Conservation (phyloP, 179 eudicot genomes). For the Kewa caespitosa region DNA sequence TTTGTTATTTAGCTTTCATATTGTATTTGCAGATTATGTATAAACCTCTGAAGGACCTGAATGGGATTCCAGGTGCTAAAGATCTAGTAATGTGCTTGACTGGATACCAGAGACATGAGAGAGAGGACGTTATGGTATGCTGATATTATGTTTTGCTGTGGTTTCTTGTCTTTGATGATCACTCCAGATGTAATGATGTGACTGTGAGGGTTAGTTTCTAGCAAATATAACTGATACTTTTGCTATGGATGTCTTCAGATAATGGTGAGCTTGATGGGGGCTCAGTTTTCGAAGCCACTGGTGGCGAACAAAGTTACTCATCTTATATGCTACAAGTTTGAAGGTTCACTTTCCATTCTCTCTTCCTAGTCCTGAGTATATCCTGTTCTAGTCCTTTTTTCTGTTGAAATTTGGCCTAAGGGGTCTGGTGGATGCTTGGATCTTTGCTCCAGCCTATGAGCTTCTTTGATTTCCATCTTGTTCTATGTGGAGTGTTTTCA, state of each 20-base stretch:
- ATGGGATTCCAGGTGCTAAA: conserved; percentile 83
- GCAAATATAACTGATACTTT: conserved; percentile 1
- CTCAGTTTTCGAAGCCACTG: conserved; percentile 79
- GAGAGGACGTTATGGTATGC: conserved; percentile 81
- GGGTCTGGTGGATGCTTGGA: background rate
- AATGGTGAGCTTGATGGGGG: conserved; percentile 81
- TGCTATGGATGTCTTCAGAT: conserved; percentile 35
- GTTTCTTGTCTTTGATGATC: no score
- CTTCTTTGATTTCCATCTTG: background rate
- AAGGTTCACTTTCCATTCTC: conserved; percentile 45
- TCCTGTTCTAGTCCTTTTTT: background rate
- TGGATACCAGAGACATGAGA: conserved; percentile 69
- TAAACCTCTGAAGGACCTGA: conserved; percentile 58
- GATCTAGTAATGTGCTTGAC: conserved; percentile 72
- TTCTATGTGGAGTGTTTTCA: conserved; percentile 10
- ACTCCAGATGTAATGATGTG: background rate
- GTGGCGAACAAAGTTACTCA: conserved; percentile 76
- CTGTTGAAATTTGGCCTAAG: background rate
- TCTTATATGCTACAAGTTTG: conserved; percentile 90
- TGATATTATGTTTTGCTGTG: background rate
- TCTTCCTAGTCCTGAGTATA: background rate
- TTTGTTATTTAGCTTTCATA: conserved; percentile 9
- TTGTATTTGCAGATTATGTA: conserved; percentile 59
- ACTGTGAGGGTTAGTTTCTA: background rate
- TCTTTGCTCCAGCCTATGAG: background rate